These are phyloP conservation scores for Sedum album DNA, from an alignment of 164 flowering plant genomes.

Conservation along the genomic window DNA sequence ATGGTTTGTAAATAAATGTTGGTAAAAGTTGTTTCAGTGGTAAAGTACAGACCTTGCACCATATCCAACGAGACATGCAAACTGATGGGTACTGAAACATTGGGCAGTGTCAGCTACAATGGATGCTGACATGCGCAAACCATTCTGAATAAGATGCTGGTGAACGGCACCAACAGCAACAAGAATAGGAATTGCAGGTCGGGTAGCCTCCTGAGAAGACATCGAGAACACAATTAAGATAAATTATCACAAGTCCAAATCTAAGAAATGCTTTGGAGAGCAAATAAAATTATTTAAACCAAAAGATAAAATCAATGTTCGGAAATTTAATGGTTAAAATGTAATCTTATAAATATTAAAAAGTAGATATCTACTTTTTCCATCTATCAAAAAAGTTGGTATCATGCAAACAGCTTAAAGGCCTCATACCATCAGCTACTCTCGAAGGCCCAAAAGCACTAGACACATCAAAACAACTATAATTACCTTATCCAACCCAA, in stretches of 20 bases:
- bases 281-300: not conserved
- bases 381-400: not conserved
- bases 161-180: slow-evolving; percentile 99
- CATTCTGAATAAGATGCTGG: slow-evolving; percentile 98
- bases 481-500: too few relatives aligned
- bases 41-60: slow-evolving; percentile 47
- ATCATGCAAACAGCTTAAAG: not conserved
- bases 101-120: slow-evolving; percentile 97
- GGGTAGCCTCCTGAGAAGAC: slow-evolving; percentile 70
- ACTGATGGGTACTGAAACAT: slow-evolving; percentile 99
- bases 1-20: not conserved
- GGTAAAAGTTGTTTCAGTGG: not conserved
- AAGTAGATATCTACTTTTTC: too few relatives aligned
- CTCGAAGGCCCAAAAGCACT: too few relatives aligned
- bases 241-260: not conserved
- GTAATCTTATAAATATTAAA: too few relatives aligned
- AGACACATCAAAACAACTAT: too few relatives aligned
- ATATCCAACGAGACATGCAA: slow-evolving; percentile 98
- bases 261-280: not conserved
- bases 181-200: slow-evolving; percentile 93
- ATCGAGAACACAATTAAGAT: not conserved
- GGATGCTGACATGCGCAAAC: slow-evolving; percentile 87
- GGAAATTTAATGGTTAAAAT: too few relatives aligned
- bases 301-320: not conserved
- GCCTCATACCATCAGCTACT: not conserved